Evolutionary conservation across 225 moss, liverwort and hornwort species (phyloP), one percentile per base, ranked within the genome.

Genomic region (Physcomitrellopsis africana): DNA sequence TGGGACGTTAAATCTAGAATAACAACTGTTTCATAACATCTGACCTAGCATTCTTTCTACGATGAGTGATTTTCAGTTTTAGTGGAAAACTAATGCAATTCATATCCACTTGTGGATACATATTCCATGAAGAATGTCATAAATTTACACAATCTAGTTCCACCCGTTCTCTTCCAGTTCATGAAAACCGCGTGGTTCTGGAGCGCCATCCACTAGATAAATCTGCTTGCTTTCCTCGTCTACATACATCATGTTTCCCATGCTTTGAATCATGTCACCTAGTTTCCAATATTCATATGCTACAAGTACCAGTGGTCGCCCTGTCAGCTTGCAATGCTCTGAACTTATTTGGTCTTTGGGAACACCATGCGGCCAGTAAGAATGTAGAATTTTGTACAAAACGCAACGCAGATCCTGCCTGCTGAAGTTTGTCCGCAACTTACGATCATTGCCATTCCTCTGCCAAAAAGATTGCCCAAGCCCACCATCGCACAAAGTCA

Each of bases 351-450:
- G 59, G 3, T 93, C 91, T 76, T 93, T 91, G 0, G 79, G 80
- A 22, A 93, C 83, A 53, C 93, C 91, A 48, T 87, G 85, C 51
- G 93, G 93, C 91, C 83, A 84, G 68, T 58, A 76, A 3, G 79
- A 81, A 22, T 82, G 82, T 42, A 93, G 84, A 77, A 93, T 80
- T 81, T 85, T 85, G 72, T 91, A 91, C 84, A 93, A 43, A 66
- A 93, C 87, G 79, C 88, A 91, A 46, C 91, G 90, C 56, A 93
- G 82, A 72, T 93, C 91, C 37, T 87, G 85, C 60, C 86, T 70
- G 76, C 70, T 87, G 79, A 85, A 93, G 51, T 93, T 93, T 0
- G 81, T 74, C 51, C 87, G 76, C 8, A 68, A 65, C 59, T 80
- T 91, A 15, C 84, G 85, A 75, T 83, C 89, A 63, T 56, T 54